These are phyloP conservation scores for Talaromyces trachyspermus DNA, from an alignment of 495 filamentous ascomycete genomes.

Conservation along the genomic window DNA sequence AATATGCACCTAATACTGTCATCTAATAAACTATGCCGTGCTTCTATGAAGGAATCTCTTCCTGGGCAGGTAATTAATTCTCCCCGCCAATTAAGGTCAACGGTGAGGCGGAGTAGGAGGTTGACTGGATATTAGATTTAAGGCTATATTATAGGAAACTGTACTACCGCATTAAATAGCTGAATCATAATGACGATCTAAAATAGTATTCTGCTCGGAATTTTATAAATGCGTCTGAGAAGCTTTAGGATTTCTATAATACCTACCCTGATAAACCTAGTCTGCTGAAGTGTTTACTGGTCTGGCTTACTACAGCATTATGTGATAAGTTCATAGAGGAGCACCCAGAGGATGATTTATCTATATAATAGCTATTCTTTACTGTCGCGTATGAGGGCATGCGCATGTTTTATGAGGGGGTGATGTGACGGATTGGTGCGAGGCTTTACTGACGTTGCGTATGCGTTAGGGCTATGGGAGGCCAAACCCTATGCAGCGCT, in stretches of 20 bases:
- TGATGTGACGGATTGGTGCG: too few relatives aligned
- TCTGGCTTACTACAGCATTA: too few relatives aligned
- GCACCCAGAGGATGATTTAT: too few relatives aligned
- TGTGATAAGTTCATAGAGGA: too few relatives aligned
- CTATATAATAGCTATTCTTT: too few relatives aligned
- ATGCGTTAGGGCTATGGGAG: too few relatives aligned
- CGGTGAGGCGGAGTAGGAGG: conserved; percentile 10
- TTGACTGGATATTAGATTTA: neutral
- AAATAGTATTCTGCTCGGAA: conserved; percentile 6
- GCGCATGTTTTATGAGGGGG: too few relatives aligned
- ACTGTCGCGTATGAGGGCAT: too few relatives aligned
- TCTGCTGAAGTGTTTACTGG: too few relatives aligned
- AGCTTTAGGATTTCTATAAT: neutral
- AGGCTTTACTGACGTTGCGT: too few relatives aligned
- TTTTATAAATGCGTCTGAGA: conserved; percentile 8
- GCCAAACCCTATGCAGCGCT: too few relatives aligned
- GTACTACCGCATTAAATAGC: conserved; percentile 7
- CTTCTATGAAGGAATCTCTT: neutral
- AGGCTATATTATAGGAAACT: conserved; percentile 7
- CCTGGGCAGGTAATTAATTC: neutral
- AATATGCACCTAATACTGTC: conserved; percentile 12
- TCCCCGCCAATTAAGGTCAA: neutral
- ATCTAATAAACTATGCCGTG: conserved; percentile 7
- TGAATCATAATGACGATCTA: neutral
- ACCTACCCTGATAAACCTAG: neutral